Percentiles rank a stretch among this genome's conserved stretches.
Conservation (phyloP, 2,329 filamentous ascomycete genomes). For the Diplodia corticola region DNA sequence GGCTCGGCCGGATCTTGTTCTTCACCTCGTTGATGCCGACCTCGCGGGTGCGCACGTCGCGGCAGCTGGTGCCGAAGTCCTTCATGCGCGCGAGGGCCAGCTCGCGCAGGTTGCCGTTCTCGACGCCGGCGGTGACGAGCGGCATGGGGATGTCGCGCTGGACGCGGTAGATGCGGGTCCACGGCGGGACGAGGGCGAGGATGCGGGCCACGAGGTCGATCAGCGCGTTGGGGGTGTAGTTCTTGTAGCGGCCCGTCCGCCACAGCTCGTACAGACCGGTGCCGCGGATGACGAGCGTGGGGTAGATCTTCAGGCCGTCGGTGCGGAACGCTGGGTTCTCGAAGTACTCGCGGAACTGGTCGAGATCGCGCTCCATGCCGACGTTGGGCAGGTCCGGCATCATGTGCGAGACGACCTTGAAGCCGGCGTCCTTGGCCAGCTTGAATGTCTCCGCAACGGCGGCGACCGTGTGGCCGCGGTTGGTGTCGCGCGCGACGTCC, state of each 20-base stretch:
- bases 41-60: conserved; percentile 93
- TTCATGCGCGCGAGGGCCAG: conserved; percentile 97
- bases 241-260: conserved; percentile 95
- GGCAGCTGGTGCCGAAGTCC: conserved; percentile 95
- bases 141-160: conserved; percentile 99
- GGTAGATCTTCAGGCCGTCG: conserved; percentile 96
- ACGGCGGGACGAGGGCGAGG: conserved; percentile 88
- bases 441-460: conserved; percentile 96
- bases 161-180: conserved; percentile 98
- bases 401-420: conserved; percentile 99
- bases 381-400: conserved; percentile 99
- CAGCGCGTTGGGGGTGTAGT: conserved; percentile 95
- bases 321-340: conserved; percentile 95
- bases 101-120: conserved; percentile 95
- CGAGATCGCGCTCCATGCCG: conserved; percentile 94
- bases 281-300: conserved; percentile 92
- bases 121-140: conserved; percentile 94
- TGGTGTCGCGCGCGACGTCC: conserved; percentile 96
- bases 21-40: conserved; percentile 99
- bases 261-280: conserved; percentile 96
- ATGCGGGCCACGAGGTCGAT: conserved; percentile 97
- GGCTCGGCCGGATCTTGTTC: conserved; percentile 94
- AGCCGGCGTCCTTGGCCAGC: conserved; percentile 94
- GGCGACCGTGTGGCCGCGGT: conserved; percentile 92
- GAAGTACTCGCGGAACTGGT: conserved; percentile 97